phyloP scores from a whole-genome alignment of 495 filamentous ascomycete species.

The Neohortaea acidophila region DNA sequence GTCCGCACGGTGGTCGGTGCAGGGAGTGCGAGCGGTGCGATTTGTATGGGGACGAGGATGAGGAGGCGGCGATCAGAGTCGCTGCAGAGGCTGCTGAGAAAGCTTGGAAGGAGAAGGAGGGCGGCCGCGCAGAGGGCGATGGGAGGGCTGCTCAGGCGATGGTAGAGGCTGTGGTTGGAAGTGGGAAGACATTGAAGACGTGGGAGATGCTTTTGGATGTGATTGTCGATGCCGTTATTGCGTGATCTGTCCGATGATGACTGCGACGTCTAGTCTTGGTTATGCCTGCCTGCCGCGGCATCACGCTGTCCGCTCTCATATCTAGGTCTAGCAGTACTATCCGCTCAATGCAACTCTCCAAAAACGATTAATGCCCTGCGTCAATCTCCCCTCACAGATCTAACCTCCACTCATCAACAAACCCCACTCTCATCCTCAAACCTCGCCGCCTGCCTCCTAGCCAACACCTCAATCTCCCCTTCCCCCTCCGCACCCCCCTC shows the following conservation, averaged over 20 bases:
- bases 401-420: too few species aligned
- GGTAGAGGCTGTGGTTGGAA: conserved; percentile 9
- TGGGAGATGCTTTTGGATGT: conserved; percentile 18
- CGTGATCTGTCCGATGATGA: conserved; percentile 1
- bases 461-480: conserved; percentile 8
- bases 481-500: conserved; percentile 12
- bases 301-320: too few species aligned
- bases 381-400: too few species aligned
- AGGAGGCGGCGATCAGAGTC: conserved; percentile 55
- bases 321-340: too few species aligned
- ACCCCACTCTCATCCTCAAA: conserved; percentile 22
- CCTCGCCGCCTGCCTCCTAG: conserved; percentile 20
- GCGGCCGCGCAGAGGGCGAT: conserved; percentile 8
- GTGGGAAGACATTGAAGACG: not conserved
- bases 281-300: too few species aligned
- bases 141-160: conserved; percentile 7
- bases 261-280: too few species aligned
- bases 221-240: conserved; percentile 18
- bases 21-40: conserved; percentile 74
- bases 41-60: conserved; percentile 75
- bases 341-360: too few species aligned
- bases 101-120: conserved; percentile 50
- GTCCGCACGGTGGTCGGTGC: conserved; percentile 59
- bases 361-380: too few species aligned
- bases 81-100: conserved; percentile 69